Conservation (phyloP, 768 basidiomycete genomes). For the Cytidiella melzeri region DNA sequence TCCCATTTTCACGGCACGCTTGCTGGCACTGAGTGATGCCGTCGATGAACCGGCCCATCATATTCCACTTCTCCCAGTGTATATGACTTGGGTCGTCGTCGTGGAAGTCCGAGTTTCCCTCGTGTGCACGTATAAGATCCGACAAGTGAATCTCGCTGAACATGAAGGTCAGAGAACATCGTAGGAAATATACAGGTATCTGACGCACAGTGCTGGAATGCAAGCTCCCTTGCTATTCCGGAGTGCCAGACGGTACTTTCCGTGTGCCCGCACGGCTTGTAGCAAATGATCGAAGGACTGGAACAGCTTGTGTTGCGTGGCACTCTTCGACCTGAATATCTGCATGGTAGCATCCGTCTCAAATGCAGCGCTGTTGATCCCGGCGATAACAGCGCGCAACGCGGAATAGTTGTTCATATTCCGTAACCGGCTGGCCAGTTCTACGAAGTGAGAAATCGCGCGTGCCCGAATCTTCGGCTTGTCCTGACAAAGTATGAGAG, state of each 20-base stretch:
- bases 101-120: conserved; percentile 73
- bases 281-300: conserved; percentile 83
- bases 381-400: conserved; percentile 88
- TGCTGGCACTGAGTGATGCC: conserved; percentile 74
- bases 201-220: conserved; percentile 71
- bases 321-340: conserved; percentile 56
- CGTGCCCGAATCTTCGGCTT: conserved; percentile 66
- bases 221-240: conserved; percentile 79
- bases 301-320: conserved; percentile 71
- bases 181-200: conserved; percentile 8
- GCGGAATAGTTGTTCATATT: conserved; percentile 89
- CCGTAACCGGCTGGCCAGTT: conserved; percentile 76
- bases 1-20: conserved; percentile 62
- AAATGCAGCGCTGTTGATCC: conserved; percentile 79
- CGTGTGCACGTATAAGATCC: conserved; percentile 82
- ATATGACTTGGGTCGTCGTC: conserved; percentile 63
- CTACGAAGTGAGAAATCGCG: conserved; percentile 85
- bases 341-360: conserved; percentile 75
- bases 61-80: conserved; percentile 95
- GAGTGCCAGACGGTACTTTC: conserved; percentile 86
- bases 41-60: conserved; percentile 83
- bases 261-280: conserved; percentile 74
- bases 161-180: conserved; percentile 7
- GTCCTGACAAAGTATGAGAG: conserved; percentile 85
- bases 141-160: conserved; percentile 84